A percentile compares a stretch with the other conserved stretches of the same genome.
Evolutionary conservation across 1,284 basidiomycete genomes (phyloP).

Genomic region (Inonotus hispidus): DNA sequence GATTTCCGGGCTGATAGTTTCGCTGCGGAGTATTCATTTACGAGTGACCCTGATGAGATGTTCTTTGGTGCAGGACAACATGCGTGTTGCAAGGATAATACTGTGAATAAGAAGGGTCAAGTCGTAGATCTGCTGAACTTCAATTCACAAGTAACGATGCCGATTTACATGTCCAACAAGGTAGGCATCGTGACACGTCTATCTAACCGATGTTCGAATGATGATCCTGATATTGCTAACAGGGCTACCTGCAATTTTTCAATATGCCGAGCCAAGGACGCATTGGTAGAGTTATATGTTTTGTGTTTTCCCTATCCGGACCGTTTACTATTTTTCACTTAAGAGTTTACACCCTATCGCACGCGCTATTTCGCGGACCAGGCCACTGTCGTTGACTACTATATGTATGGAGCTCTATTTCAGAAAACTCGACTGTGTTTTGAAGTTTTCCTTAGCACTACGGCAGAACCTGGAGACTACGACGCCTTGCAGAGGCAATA

Average conservation of each 20-base stretch:
- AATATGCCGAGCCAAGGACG: slow-evolving; percentile 38
- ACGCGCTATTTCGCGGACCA: slow-evolving; percentile 35
- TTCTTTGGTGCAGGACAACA: slow-evolving; percentile 38
- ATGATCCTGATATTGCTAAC: not conserved
- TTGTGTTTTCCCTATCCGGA: not conserved
- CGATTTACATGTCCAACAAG: slow-evolving; percentile 39
- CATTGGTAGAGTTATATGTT: slow-evolving; percentile 26
- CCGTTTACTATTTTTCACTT: not conserved
- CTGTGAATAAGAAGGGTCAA: slow-evolving; percentile 39
- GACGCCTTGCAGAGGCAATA: slow-evolving; percentile 36
- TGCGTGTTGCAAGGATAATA: slow-evolving; percentile 37
- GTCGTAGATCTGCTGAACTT: slow-evolving; percentile 37
- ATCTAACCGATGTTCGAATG: not conserved
- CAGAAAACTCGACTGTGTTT: too few relatives aligned
- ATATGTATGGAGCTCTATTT: slow-evolving; percentile 28
- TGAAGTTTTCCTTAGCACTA: slow-evolving; percentile 28
- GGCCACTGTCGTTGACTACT: slow-evolving; percentile 37
- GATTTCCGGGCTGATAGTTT: slow-evolving; percentile 34
- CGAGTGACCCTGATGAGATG: slow-evolving; percentile 32
- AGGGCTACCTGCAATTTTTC: slow-evolving; percentile 39
- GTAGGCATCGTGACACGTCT: slow-evolving; percentile 19
- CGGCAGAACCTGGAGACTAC: slow-evolving; percentile 34
- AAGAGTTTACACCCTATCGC: slow-evolving; percentile 34
- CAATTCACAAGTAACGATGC: slow-evolving; percentile 38
- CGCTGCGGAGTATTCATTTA: slow-evolving; percentile 34